Percentiles rank a stretch among this genome's conserved stretches.
phyloP scores from a whole-genome alignment of 495 filamentous ascomycete species.

The Aspergillus panamensis region DNA sequence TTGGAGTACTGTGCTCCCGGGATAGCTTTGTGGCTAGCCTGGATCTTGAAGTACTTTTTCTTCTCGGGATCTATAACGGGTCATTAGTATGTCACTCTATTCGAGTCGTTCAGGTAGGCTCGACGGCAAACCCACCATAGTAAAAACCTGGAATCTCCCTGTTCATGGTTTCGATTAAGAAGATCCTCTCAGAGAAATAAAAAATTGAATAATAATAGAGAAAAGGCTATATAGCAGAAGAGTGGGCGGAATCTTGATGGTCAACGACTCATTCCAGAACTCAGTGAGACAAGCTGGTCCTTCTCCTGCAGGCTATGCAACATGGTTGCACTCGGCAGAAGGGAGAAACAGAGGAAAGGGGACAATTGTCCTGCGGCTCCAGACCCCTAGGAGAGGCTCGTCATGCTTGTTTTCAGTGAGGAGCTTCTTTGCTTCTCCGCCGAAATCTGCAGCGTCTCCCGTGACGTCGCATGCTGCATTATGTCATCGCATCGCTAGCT shows the following conservation, averaged over 20 bases:
- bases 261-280: not conserved
- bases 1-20: conserved; percentile 44
- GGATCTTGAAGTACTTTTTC: conserved; percentile 57
- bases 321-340: not conserved
- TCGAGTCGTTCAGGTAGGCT: not conserved
- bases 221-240: not conserved
- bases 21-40: conserved; percentile 46
- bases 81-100: conserved; percentile 2
- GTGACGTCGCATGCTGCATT: not conserved
- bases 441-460: not conserved
- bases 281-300: not conserved
- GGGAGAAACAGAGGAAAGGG: not conserved
- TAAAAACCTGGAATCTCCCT: conserved; percentile 33
- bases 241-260: not conserved
- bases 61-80: conserved; percentile 45
- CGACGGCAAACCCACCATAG: conserved; percentile 16
- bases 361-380: not conserved
- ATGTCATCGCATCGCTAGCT: not conserved
- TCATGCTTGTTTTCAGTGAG: not conserved
- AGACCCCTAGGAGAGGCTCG: not conserved
- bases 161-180: conserved; percentile 28
- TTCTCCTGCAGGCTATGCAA: not conserved
- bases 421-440: not conserved
- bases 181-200: conserved; percentile 27
- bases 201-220: not conserved